Conservation (phyloP, 257 asterid species). For the Mitragyna speciosa region DNA sequence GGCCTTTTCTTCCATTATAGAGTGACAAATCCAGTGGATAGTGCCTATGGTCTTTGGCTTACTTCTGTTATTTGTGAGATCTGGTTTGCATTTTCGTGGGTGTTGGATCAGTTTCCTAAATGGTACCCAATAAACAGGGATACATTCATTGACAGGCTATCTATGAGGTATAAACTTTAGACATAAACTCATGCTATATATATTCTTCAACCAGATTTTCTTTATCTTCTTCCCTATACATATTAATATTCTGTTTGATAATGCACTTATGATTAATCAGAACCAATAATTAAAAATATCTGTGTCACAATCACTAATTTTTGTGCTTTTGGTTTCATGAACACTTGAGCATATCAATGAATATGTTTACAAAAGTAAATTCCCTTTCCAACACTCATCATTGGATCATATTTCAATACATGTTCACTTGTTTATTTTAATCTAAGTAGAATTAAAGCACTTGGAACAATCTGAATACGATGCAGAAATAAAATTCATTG, state of each 20-base stretch:
- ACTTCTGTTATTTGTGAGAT: conserved; percentile 95
- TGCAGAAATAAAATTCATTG: neutral
- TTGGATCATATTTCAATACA: neutral
- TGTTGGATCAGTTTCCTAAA: conserved; percentile 97
- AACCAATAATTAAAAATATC: neutral
- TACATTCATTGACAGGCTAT: conserved; percentile 71
- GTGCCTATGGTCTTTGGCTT: conserved; percentile 87
- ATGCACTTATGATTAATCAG: neutral
- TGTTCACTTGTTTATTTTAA: neutral
- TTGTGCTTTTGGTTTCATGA: neutral
- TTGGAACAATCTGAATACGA: neutral
- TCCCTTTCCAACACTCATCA: neutral
- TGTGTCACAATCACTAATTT: neutral
- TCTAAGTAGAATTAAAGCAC: neutral
- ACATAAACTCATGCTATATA: neutral
- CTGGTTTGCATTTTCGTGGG: conserved; percentile 97
- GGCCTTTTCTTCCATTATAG: conserved; percentile 85
- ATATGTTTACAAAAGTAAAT: neutral
- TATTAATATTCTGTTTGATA: too few species aligned
- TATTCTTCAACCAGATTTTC: neutral
- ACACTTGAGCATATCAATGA: neutral
- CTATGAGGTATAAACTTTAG: conserved; percentile 57
- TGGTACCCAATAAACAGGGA: conserved; percentile 86
- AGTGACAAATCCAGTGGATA: conserved; percentile 87
- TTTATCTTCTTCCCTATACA: neutral